Conservation (phyloP, 371 early-diverging fungal genomes). For the Zychaea mexicana region DNA sequence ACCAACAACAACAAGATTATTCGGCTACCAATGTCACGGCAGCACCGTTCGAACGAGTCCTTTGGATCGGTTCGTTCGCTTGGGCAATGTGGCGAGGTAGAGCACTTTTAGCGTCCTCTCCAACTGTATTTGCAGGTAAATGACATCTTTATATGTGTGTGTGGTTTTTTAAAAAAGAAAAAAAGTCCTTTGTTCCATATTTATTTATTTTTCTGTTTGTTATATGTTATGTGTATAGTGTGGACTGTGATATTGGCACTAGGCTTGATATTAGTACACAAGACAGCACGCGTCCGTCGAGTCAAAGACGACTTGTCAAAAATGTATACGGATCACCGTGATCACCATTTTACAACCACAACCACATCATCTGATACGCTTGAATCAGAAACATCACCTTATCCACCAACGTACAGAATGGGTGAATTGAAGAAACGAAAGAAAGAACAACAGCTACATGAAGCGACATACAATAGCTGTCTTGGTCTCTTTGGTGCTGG, state of each 20-base stretch:
- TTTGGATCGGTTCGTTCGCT: slow-evolving; percentile 35
- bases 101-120: neutral
- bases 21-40: slow-evolving; percentile 4
- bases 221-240: neutral
- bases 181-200: neutral
- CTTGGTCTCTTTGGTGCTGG: slow-evolving; percentile 24
- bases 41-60: slow-evolving; percentile 23
- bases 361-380: neutral
- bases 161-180: neutral
- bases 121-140: neutral
- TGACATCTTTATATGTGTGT: too few species aligned
- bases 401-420: neutral
- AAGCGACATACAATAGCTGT: neutral
- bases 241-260: neutral
- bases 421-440: neutral
- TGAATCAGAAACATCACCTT: neutral
- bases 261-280: neutral
- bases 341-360: neutral
- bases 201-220: neutral
- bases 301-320: neutral
- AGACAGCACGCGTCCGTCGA: neutral
- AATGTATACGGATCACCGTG: neutral
- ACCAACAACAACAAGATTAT: neutral
- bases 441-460: neutral
- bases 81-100: slow-evolving; percentile 20